phyloP scores from a whole-genome alignment of 2,329 filamentous ascomycete species.

The Zarea fungicola region DNA sequence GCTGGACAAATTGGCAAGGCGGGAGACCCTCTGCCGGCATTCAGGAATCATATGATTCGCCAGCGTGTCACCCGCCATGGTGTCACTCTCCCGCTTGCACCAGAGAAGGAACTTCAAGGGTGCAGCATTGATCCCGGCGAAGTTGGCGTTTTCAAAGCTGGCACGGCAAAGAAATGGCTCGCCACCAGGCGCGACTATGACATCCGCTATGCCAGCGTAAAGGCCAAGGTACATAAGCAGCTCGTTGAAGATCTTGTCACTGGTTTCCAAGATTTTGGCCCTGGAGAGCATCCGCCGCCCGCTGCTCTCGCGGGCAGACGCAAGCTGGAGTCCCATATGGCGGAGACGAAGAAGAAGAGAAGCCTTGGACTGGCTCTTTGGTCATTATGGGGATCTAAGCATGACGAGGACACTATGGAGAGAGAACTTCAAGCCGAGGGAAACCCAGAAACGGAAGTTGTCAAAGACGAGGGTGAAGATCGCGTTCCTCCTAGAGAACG shows the following conservation, averaged over 20 bases:
- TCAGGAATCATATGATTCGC: constrained; percentile 84
- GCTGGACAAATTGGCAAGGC: constrained; percentile 66
- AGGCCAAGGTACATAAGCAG: constrained; percentile 66
- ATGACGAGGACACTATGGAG: constrained; percentile 70
- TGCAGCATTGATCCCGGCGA: constrained; percentile 58
- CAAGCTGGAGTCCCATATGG: constrained; percentile 33
- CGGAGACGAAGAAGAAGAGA: constrained; percentile 54
- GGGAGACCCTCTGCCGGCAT: constrained; percentile 75
- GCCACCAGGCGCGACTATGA: constrained; percentile 69
- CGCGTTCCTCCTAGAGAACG: constrained; percentile 6
- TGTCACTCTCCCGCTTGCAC: constrained; percentile 61
- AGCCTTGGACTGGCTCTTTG: constrained; percentile 77
- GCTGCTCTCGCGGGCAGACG: constrained; percentile 74
- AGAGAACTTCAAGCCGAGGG: constrained; percentile 49
- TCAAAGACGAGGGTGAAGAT: constrained; percentile 36
- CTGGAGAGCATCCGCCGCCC: constrained; percentile 73
- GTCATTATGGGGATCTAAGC: constrained; percentile 83
- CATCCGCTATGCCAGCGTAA: constrained; percentile 61
- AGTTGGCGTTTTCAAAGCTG: constrained; percentile 75
- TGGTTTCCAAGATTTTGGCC: constrained; percentile 65
- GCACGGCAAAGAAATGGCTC: constrained; percentile 79
- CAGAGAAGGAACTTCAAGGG: constrained; percentile 57
- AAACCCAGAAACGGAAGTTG: constrained; percentile 25
- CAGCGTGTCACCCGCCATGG: constrained; percentile 80
- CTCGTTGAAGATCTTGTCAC: constrained; percentile 66